Evolutionary conservation across 2,329 filamentous ascomycete species (phyloP), one percentile per base, ranked within the genome.

Genomic region (Aspergillus vadensis): DNA sequence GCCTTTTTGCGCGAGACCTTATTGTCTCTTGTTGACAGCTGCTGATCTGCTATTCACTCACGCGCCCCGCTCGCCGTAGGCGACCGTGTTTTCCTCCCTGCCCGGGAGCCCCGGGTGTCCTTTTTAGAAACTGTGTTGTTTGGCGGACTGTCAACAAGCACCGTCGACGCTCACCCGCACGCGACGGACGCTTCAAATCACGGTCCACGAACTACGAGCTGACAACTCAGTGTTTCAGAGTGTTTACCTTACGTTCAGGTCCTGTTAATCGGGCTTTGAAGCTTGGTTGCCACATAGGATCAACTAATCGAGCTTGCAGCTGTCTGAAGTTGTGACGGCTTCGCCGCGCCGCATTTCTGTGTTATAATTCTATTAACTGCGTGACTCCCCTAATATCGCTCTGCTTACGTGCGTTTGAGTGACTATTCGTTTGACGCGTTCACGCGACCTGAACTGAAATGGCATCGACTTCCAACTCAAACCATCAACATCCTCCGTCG

Each of bases 381-480:
- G 54, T 21, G 54, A 27, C 41, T 57, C 14, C 19, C 14, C 19
- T 14, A 47, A 47, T 48, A 12, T 56, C 17, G n/a, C 25, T n/a
- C n/a, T 36, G 32, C 12, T 15, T 15, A 15, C 32, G 12, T 36
- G 6, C 23, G 7, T 50, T 50, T 23, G 8, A 9, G 25, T 44
- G 25, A 17, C 25, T 38, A 9, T 10, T 17, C 8, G 48, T 30
- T 36, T 38, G 10, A 32, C 53, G 36, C 41, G 47, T 32, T 43
- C 15, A 50, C 47, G 47, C 25, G 23, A 12, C 15, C n/a, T 25
- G 47, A 32, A 30, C 47, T 12, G 51, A 44, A 57, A 76, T 75
- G 72, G 67, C 71, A 30, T 73, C 72, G 43, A 66, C 70, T 19
- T 63, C 69, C 6, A 57, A 67, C 9, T 63, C 72, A 15, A 72